Evolutionary conservation across 495 filamentous ascomycete species (phyloP).

Genomic region (Durotheca rogersii): DNA sequence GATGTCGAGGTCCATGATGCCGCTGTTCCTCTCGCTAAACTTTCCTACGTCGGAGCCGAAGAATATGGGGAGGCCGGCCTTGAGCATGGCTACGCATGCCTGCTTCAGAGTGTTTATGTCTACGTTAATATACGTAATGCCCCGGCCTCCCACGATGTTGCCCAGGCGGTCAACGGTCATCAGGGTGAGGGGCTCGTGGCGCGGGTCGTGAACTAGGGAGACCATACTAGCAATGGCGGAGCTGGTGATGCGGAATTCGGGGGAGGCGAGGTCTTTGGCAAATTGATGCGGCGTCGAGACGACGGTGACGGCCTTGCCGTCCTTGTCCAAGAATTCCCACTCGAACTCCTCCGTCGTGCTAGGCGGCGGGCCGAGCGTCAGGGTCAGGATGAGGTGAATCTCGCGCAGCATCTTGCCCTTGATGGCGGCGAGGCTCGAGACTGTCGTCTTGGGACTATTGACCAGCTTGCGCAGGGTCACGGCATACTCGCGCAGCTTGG

Average conservation of each 20-base stretch:
- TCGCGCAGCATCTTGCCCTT: constrained; percentile 76
- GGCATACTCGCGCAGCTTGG: constrained; percentile 83
- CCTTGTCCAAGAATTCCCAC: constrained; percentile 75
- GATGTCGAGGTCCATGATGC: constrained; percentile 74
- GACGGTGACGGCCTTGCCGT: constrained; percentile 59
- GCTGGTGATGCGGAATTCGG: constrained; percentile 48
- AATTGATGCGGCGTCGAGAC: constrained; percentile 66
- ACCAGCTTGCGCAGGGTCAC: constrained; percentile 60
- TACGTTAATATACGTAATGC: constrained; percentile 79
- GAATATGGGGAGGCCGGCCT: constrained; percentile 74
- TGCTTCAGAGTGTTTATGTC: constrained; percentile 68
- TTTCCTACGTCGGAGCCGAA: constrained; percentile 89
- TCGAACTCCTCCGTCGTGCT: constrained; percentile 63
- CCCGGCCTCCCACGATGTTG: constrained; percentile 70
- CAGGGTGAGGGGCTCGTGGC: constrained; percentile 66
- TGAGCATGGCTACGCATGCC: constrained; percentile 73
- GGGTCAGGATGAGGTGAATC: constrained; percentile 72
- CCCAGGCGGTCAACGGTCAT: constrained; percentile 76
- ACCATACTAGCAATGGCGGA: constrained; percentile 62
- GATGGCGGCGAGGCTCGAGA: constrained; percentile 40
- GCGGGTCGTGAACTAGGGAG: constrained; percentile 80
- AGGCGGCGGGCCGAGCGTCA: constrained; percentile 78
- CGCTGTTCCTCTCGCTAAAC: constrained; percentile 61
- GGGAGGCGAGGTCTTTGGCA: constrained; percentile 56
- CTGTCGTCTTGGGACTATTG: constrained; percentile 29